A percentile compares a stretch with the other conserved stretches of the same genome.
Evolutionary conservation across 2,329 filamentous ascomycete species (phyloP).

Genomic region (Whalleya microplaca): DNA sequence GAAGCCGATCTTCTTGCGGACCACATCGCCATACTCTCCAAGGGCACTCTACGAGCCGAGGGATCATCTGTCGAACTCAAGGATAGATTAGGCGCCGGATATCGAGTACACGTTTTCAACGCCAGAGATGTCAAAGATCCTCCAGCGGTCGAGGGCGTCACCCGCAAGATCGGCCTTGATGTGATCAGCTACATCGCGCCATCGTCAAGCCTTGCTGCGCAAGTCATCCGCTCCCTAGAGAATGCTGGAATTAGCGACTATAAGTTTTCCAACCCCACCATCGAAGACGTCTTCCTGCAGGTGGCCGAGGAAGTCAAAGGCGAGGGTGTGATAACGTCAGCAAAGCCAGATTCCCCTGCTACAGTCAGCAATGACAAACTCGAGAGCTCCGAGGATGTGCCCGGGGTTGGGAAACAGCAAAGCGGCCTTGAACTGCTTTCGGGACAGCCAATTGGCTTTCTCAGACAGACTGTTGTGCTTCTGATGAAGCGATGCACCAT

Average conservation of each 20-base stretch:
- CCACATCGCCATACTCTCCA: conserved; percentile 85
- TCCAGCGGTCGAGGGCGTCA: conserved; percentile 58
- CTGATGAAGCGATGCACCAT: conserved; percentile 80
- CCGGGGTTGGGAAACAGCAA: conserved; percentile 31
- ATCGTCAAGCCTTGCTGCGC: conserved; percentile 70
- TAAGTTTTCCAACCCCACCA: conserved; percentile 83
- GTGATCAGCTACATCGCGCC: conserved; percentile 73
- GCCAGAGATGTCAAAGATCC: conserved; percentile 51
- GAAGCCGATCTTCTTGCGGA: conserved; percentile 90
- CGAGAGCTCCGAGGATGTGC: conserved; percentile 27
- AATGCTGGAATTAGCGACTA: conserved; percentile 72
- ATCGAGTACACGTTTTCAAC: conserved; percentile 76
- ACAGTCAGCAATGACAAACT: conserved; percentile 29
- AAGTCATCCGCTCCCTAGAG: conserved; percentile 73
- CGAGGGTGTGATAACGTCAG: conserved; percentile 41
- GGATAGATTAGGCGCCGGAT: conserved; percentile 79
- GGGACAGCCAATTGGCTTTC: conserved; percentile 70
- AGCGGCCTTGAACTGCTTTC: conserved; percentile 62
- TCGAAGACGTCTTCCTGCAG: conserved; percentile 90
- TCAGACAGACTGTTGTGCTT: conserved; percentile 72
- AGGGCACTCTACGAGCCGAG: conserved; percentile 78
- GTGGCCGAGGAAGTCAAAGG: conserved; percentile 77
- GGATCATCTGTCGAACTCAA: conserved; percentile 89
- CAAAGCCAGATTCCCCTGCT: conserved; percentile 5
- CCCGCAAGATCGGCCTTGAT: conserved; percentile 66